phyloP scores from a whole-genome alignment of 345 rosid genomes.

The Eucalyptus dawsonii region DNA sequence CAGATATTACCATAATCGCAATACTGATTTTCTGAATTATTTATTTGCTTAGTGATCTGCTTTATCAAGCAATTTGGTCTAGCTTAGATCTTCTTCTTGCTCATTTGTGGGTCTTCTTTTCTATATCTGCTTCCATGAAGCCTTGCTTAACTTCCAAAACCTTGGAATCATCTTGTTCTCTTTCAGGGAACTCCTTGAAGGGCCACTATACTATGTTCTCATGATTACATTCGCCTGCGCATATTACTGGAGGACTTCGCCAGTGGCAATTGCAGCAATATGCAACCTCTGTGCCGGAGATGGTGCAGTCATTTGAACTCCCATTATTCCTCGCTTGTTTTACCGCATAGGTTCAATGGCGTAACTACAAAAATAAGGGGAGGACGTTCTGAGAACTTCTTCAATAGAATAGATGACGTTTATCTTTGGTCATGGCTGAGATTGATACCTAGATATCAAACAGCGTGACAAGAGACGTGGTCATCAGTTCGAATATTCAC shows the following conservation, averaged over 20 bases:
- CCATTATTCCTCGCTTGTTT: background rate
- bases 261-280: slow-evolving; percentile 59
- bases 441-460: background rate
- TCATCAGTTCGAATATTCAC: background rate
- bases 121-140: background rate
- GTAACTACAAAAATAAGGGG: background rate
- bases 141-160: background rate
- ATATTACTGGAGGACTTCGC: slow-evolving; percentile 76
- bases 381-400: background rate
- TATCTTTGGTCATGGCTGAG: background rate
- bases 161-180: background rate
- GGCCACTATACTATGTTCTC: slow-evolving; percentile 70
- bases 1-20: background rate
- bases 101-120: background rate
- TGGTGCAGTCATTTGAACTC: slow-evolving; percentile 28
- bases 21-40: background rate
- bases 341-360: background rate
- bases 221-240: slow-evolving; percentile 46
- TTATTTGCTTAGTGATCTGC: background rate
- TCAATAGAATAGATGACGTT: background rate
- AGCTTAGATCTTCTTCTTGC: background rate
- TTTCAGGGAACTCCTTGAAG: slow-evolving; percentile 87
- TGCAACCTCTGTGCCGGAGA: slow-evolving; percentile 99
- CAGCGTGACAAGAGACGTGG: background rate
- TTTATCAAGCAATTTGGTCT: background rate